These are phyloP conservation scores for Clarkia xantiana DNA, from an alignment of 345 rosid species.

Conservation along the genomic window DNA sequence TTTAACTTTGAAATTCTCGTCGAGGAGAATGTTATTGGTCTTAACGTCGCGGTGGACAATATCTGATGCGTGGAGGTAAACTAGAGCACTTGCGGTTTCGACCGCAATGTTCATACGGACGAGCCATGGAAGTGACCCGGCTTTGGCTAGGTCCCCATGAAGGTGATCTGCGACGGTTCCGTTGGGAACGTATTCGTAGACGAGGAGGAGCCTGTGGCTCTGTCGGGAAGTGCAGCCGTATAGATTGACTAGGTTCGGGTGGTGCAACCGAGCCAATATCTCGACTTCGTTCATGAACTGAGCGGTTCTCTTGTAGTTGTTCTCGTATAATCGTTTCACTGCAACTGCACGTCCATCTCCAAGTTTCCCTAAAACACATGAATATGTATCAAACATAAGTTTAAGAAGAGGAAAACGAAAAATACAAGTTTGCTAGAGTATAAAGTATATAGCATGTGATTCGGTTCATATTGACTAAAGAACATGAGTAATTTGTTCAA, in stretches of 20 bases:
- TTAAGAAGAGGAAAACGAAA: no score
- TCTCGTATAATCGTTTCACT: constrained; percentile 21
- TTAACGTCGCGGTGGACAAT: constrained; percentile 13
- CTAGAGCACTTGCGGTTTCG: constrained; percentile 2
- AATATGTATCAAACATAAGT: neutral
- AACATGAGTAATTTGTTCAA: no score
- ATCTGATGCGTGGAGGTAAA: constrained; percentile 8
- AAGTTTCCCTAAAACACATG: constrained; percentile 12
- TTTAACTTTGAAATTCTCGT: constrained; percentile 6
- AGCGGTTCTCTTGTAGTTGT: constrained; percentile 11
- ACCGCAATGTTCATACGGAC: constrained; percentile 8
- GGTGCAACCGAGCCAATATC: constrained; percentile 22
- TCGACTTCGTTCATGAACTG: constrained; percentile 22
- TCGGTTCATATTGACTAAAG: no score
- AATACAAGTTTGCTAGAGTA: no score
- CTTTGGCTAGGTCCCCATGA: neutral
- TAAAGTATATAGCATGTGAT: no score
- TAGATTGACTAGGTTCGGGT: constrained; percentile 21
- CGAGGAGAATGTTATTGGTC: constrained; percentile 7
- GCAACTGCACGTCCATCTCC: constrained; percentile 24
- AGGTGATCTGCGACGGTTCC: constrained; percentile 12
- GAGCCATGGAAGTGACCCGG: constrained; percentile 5
- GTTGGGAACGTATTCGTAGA: constrained; percentile 12
- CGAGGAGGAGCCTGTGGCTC: constrained; percentile 24
- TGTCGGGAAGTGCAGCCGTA: constrained; percentile 24